Evolutionary conservation across 371 early-diverging fungal species (phyloP), one percentile per base, ranked within the genome.

Genomic region (Rhizopus stolonifer): DNA sequence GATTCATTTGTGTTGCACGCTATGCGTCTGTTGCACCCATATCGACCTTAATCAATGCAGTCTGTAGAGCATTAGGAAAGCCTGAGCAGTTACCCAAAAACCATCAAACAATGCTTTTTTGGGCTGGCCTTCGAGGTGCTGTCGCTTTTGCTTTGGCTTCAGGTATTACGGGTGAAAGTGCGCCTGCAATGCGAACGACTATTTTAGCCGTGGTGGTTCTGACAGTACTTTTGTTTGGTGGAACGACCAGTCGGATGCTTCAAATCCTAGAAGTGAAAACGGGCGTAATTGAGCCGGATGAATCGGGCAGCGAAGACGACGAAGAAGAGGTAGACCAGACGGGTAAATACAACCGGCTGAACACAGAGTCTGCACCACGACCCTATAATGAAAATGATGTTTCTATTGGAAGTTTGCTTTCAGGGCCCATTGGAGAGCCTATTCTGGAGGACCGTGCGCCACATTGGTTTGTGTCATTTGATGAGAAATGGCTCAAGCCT

Each of bases 71-170:
- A 21, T 61, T 81, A 10, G 77, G 84, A 18, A 75, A 77, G 50
- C 79, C 82, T 0, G 69, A 67, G 13, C 79, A 83, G 26, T 63
- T 96, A 19, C 89, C 95, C n/a, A 70, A 80, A 24, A 83, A 86
- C 22, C 92, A 95, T 64, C 95, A 94, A 58, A 74, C 90, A 19
- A 93, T 97, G 93, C 66, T 97, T 6, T 94, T 93, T 70, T 95
- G 93, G 92, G 88, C 95, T 10, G 96, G 95, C 1, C 76, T 97
- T 11, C 89, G 98, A 26, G 98, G 98, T 2, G 96, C 98, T 15
- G 93, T 97, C 13, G 93, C 96, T 0, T 95, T 95, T 77, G 98
- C 96, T 0, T 74, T 97, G 33, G 87, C 94, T 3, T 91, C 90
- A 48, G 88, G 89, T 53, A 72, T 95, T 7, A 77, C 80, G 2